These are phyloP conservation scores for Limonium bicolor DNA, from an alignment of 148 eudicot genomes.

Conservation along the genomic window DNA sequence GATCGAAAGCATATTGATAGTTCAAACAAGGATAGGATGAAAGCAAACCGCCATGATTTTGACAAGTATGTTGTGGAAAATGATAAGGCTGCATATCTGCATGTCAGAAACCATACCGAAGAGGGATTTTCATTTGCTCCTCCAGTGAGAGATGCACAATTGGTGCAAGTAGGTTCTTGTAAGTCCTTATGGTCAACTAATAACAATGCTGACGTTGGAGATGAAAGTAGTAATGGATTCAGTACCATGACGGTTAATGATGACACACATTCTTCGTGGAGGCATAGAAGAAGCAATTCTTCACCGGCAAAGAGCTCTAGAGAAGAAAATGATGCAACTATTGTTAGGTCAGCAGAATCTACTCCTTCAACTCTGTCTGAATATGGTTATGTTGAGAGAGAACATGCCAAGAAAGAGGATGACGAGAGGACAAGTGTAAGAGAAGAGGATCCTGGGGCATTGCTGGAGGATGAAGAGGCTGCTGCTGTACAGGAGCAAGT, in stretches of 20 bases:
- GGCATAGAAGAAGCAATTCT: conserved; percentile 55
- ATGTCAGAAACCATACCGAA: conserved; percentile 30
- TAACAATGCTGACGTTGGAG: conserved; percentile 17
- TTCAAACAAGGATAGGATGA: conserved; percentile 30
- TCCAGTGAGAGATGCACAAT: conserved; percentile 40
- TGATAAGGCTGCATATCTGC: conserved; percentile 22
- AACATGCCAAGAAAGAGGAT: conserved; percentile 36
- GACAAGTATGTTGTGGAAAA: conserved; percentile 23
- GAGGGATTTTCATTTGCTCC: conserved; percentile 77
- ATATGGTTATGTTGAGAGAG: conserved; percentile 49
- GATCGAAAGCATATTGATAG: conserved; percentile 21
- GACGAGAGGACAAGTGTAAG: conserved; percentile 21
- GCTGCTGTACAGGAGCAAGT: conserved; percentile 99
- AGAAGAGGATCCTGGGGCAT: conserved; percentile 59
- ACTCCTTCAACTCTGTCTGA: conserved; percentile 63
- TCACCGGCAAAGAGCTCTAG: conserved; percentile 67
- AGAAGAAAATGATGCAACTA: conserved; percentile 39
- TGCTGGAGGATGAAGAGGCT: conserved; percentile 91
- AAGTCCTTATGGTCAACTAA: conserved; percentile 55
- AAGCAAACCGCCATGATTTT: conserved; percentile 18
- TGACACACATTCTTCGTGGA: conserved; percentile 56
- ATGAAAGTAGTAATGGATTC: conserved; percentile 25
- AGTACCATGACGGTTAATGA: conserved; percentile 20
- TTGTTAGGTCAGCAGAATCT: conserved; percentile 54
- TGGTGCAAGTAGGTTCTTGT: conserved; percentile 30